These are phyloP conservation scores for Theobroma grandiflorum DNA, from an alignment of 441 rosid species.

Conservation along the genomic window DNA sequence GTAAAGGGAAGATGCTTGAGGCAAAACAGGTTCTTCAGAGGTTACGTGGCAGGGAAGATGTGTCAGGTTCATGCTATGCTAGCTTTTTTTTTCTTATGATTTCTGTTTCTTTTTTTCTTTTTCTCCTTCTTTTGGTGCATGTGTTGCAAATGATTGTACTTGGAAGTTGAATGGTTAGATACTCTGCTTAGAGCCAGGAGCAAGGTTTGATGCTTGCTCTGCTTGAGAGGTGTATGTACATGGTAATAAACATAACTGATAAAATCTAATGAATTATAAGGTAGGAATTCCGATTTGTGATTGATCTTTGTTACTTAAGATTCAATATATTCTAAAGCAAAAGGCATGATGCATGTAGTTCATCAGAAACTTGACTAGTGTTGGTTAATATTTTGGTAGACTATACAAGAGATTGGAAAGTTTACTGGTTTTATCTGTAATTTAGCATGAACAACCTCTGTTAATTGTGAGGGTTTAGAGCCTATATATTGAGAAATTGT, in stretches of 20 bases:
- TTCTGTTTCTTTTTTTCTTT: neutral
- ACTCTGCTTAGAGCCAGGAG: conserved; percentile 3
- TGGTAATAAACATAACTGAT: neutral
- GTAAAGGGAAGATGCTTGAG: conserved; percentile 77
- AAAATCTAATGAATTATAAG: neutral
- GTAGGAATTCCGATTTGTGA: neutral
- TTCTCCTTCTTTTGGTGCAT: neutral
- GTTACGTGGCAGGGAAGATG: conserved; percentile 78
- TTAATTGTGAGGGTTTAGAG: neutral
- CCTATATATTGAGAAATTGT: neutral
- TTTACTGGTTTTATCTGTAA: neutral
- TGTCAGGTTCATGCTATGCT: conserved; percentile 55
- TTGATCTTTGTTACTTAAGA: neutral
- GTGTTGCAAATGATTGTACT: neutral
- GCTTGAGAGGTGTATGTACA: neutral
- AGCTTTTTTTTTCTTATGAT: neutral
- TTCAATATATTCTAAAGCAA: neutral
- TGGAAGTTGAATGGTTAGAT: conserved; percentile 13
- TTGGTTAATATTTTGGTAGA: neutral
- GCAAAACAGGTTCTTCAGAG: conserved; percentile 73
- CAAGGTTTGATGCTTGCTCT: conserved; percentile 2
- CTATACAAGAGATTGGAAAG: neutral
- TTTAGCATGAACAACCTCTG: neutral
- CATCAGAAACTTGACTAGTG: neutral
- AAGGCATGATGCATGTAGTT: neutral